Evolutionary conservation across 1,284 basidiomycete genomes (phyloP).

Genomic region (Agroathelia rolfsii): DNA sequence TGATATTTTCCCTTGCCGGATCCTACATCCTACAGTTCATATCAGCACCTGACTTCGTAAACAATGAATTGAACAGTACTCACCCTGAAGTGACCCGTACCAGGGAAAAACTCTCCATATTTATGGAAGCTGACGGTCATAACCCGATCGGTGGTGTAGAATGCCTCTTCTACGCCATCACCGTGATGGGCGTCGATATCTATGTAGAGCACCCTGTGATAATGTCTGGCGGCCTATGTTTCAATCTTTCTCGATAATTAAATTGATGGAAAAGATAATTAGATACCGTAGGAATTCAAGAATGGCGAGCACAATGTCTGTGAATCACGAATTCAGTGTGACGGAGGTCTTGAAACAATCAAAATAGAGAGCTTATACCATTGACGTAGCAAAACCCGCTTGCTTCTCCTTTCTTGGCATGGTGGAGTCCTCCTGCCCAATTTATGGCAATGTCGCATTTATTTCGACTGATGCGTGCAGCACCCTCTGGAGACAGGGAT

Average conservation of each 20-base stretch:
- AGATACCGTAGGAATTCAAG: conserved; percentile 74
- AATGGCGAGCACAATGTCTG: conserved; percentile 87
- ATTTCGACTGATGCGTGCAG: conserved; percentile 77
- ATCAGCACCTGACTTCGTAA: conserved; percentile 3
- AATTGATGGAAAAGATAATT: conserved; percentile 12
- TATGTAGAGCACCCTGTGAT: conserved; percentile 89
- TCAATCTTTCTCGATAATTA: neutral
- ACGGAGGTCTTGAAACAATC: too few relatives aligned
- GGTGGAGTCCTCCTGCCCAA: conserved; percentile 96
- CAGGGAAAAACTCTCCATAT: conserved; percentile 96
- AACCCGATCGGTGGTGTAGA: conserved; percentile 94
- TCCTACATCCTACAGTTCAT: conserved; percentile 71
- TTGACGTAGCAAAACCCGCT: conserved; percentile 98
- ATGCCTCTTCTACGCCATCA: conserved; percentile 97
- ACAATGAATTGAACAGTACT: conserved; percentile 19
- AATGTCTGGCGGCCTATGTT: conserved; percentile 40
- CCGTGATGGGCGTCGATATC: conserved; percentile 99
- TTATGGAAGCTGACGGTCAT: conserved; percentile 97
- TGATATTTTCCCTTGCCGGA: conserved; percentile 85
- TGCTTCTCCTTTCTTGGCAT: conserved; percentile 96
- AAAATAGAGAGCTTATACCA: conserved; percentile 38
- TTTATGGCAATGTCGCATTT: conserved; percentile 90
- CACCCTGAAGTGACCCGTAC: conserved; percentile 87
- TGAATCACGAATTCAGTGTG: conserved; percentile 1
- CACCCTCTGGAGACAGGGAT: conserved; percentile 35